Evolutionary conservation across 331 rosid species (phyloP).

Genomic region (Rosa hybrid): DNA sequence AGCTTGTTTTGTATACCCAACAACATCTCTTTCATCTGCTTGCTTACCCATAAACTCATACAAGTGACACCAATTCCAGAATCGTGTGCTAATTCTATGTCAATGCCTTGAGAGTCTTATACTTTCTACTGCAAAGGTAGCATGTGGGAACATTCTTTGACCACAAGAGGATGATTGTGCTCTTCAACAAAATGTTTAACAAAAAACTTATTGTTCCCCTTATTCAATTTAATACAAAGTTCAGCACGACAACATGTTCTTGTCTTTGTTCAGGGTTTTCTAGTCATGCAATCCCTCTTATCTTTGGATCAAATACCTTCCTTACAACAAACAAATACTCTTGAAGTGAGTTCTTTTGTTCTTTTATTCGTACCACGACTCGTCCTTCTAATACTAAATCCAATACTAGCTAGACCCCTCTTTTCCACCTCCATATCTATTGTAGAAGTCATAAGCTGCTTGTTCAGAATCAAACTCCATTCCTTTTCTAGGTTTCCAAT

Average conservation of each 20-base stretch:
- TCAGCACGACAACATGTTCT: background rate
- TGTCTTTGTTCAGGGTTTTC: background rate
- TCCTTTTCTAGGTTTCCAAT: background rate
- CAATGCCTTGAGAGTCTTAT: background rate
- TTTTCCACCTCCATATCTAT: background rate
- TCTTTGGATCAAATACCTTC: background rate
- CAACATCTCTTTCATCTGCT: background rate
- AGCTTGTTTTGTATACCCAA: background rate
- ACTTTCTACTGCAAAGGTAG: background rate
- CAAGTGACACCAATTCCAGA: background rate
- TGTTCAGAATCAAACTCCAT: background rate
- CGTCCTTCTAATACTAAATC: background rate
- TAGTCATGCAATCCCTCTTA: background rate
- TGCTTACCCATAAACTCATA: background rate
- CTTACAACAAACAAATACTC: background rate
- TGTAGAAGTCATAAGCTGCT: background rate
- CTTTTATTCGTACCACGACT: background rate
- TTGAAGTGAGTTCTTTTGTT: background rate
- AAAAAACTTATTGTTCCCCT: background rate
- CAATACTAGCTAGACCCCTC: background rate
- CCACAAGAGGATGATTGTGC: background rate
- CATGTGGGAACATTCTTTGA: background rate
- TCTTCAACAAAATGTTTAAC: background rate
- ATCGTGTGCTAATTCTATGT: background rate
- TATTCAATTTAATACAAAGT: background rate